phyloP scores from a whole-genome alignment of 2,329 filamentous ascomycete species.

The Phialophora chinensis region DNA sequence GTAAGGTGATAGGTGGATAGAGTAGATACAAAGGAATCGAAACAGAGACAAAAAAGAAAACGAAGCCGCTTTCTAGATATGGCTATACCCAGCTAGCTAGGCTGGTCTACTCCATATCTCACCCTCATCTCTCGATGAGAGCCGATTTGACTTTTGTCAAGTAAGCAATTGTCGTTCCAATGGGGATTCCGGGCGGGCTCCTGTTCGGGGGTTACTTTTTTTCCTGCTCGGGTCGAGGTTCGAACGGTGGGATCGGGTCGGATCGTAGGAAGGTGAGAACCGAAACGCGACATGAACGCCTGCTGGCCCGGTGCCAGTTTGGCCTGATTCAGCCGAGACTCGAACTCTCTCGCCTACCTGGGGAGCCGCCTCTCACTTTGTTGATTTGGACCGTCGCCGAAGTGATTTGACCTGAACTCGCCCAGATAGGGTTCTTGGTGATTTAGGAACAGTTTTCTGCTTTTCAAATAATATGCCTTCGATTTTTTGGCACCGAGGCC shows the following conservation, averaged over 20 bases:
- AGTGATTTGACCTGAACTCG: slow-evolving; percentile 9
- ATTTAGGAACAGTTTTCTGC: neutral
- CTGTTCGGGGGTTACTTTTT: neutral
- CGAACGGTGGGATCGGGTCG: neutral
- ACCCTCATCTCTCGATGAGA: neutral
- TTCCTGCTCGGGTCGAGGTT: neutral
- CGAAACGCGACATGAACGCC: slow-evolving; percentile 8
- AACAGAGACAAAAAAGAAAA: neutral
- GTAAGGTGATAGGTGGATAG: no score
- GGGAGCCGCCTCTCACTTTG: slow-evolving; percentile 1
- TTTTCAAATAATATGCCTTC: neutral
- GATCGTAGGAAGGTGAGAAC: slow-evolving; percentile 9
- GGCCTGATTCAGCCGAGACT: slow-evolving; percentile 1
- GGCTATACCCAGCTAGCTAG: neutral
- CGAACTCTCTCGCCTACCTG: slow-evolving; percentile 14
- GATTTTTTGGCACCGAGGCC: neutral
- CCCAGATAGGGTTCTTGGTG: slow-evolving; percentile 16
- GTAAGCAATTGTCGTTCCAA: neutral
- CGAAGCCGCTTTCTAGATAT: neutral
- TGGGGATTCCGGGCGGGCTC: no score
- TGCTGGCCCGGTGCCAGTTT: neutral
- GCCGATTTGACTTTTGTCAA: neutral
- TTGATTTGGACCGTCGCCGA: slow-evolving; percentile 15
- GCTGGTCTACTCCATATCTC: slow-evolving; percentile 1
- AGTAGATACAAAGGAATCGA: neutral